phyloP scores from a whole-genome alignment of 192 early-diverging fungal genomes.

The Coemansia sp. region DNA sequence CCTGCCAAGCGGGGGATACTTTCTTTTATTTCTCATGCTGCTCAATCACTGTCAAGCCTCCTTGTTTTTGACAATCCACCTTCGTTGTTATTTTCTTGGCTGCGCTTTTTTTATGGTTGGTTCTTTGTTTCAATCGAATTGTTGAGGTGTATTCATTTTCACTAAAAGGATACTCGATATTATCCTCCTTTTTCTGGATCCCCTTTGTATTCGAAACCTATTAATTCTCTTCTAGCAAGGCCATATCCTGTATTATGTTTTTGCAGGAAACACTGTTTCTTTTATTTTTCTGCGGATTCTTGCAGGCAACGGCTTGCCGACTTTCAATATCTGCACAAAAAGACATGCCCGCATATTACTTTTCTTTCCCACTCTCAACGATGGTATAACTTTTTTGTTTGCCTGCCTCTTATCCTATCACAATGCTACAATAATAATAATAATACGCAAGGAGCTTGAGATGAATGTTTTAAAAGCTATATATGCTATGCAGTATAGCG shows the following conservation, averaged over 20 bases:
- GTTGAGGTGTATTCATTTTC: not conserved
- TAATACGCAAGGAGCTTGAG: not conserved
- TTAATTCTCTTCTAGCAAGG: not conserved
- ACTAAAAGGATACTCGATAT: not conserved
- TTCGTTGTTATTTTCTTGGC: not conserved
- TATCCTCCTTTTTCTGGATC: not conserved
- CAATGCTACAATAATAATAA: not conserved
- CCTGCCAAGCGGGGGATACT: not conserved
- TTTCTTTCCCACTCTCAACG: not conserved
- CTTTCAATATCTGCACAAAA: not conserved
- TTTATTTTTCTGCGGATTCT: not conserved
- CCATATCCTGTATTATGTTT: not conserved
- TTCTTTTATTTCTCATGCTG: not conserved
- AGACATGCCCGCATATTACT: too few species aligned
- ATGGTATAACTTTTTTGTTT: not conserved
- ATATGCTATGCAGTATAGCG: not conserved
- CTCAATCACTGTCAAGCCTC: not conserved
- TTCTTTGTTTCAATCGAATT: not conserved
- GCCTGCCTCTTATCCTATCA: not conserved
- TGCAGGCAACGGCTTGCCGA: not conserved
- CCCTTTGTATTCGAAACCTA: not conserved
- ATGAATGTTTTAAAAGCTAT: not conserved
- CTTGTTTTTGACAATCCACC: not conserved
- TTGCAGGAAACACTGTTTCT: not conserved
- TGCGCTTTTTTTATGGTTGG: not conserved